These are phyloP conservation scores for Lachnellula suecica DNA, from an alignment of 2,329 filamentous ascomycete genomes.

Conservation along the genomic window DNA sequence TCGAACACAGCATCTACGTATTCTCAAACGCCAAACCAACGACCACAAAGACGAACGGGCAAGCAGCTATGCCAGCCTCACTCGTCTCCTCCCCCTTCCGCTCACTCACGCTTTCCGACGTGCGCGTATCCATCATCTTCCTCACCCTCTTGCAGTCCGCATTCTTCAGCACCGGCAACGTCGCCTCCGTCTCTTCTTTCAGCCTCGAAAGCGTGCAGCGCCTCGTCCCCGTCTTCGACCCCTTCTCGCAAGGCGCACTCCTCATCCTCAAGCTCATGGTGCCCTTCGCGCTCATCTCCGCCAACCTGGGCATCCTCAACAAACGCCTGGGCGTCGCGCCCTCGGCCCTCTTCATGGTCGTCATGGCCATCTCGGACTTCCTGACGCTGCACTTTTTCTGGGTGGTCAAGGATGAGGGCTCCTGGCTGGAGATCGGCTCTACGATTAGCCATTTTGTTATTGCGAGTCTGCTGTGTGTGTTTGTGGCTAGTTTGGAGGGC, in stretches of 20 bases:
- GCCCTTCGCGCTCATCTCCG: constrained; percentile 88
- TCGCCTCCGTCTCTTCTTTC: constrained; percentile 91
- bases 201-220: constrained; percentile 86
- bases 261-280: constrained; percentile 88
- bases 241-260: constrained; percentile 85
- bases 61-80: constrained; percentile 21
- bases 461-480: constrained; percentile 84
- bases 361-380: constrained; percentile 88
- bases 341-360: constrained; percentile 88
- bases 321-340: constrained; percentile 79
- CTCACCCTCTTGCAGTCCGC: constrained; percentile 91
- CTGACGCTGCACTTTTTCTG: constrained; percentile 97
- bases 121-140: constrained; percentile 89
- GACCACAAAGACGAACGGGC: constrained; percentile 16
- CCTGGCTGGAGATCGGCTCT: constrained; percentile 95
- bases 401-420: constrained; percentile 94
- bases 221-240: constrained; percentile 88
- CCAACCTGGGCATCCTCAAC: constrained; percentile 92
- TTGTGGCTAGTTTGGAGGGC: constrained; percentile 84
- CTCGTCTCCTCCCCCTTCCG: constrained; percentile 44
- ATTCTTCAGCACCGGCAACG: constrained; percentile 96
- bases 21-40: constrained; percentile 34
- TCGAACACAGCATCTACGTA: constrained; percentile 76
- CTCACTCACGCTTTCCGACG: constrained; percentile 76
- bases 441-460: constrained; percentile 96